Base-by-base conservation (phyloP, 257 asterid species). In the Penstemon barbatus region DNA sequence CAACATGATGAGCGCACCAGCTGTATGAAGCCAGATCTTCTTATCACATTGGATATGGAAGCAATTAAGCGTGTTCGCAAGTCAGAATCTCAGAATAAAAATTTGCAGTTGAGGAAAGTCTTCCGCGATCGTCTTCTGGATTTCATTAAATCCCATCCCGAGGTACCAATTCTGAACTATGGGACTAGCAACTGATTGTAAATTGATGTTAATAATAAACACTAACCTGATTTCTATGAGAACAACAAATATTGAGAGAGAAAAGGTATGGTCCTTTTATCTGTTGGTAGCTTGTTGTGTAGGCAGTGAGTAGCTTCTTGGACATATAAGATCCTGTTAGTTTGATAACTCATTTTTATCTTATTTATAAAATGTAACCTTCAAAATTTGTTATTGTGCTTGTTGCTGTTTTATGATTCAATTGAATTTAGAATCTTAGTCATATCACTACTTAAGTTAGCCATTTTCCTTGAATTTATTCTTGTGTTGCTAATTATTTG, bases 11-110 rank as follows among this genome's bases (percentile, higher is more conserved):
- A 88, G 70, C 79, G 65, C 61, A 88, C 96, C 0, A 40, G 81
- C 65, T 88, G 95, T 75, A 87, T 90, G 96, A 87, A 74, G 77
- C 95, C 97, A 0, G 95, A 86, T 69, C 70, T 84, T 36, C 72
- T 53, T 10, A 72, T 87, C 6, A 51, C 77, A 45, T 67, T 84
- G 72, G 68, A 73, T 69, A 74, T 50, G 18, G 73, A 82, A 71
- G 83, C 88, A n/a, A 62, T 79, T 43, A 76, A 69, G 48, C 48
- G 25, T 19, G 41, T 62, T 8, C 73, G 73, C 58, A 87, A 87
- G 60, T 61, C 72, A 9, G 73, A 82, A 70, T 80, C 87, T 71
- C 80, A 70, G 4, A 75, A 71, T 79, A 74, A 77, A 36, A 76
- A 79, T 72, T 42, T 79, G 66, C 80, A 70, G 53, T 65, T 87